Conservation (phyloP, 148 eudicot species). For the Persicaria maculosa region DNA sequence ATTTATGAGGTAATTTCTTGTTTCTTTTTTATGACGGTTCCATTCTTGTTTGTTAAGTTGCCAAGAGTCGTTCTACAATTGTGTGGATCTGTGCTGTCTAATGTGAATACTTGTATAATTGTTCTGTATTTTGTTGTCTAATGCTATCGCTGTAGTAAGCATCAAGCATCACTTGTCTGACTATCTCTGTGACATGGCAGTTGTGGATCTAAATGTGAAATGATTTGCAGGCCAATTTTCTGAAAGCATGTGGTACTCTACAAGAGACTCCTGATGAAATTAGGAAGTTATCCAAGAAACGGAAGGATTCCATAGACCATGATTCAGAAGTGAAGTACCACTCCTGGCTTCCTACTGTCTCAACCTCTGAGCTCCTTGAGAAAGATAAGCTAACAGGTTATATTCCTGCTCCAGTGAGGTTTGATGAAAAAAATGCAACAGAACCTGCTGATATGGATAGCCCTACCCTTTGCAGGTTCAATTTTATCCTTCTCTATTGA, state of each 20-base stretch:
- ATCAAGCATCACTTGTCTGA: background rate
- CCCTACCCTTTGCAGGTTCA: slow-evolving; percentile 43
- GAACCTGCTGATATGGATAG: slow-evolving; percentile 20
- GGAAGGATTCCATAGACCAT: slow-evolving; percentile 41
- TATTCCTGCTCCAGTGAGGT: slow-evolving; percentile 25
- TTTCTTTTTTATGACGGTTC: background rate
- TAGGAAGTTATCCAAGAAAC: background rate
- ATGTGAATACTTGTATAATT: background rate
- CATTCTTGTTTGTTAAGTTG: background rate
- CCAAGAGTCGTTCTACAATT: background rate
- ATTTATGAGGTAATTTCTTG: background rate
- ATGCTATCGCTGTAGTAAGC: background rate
- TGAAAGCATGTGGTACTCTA: slow-evolving; percentile 8
- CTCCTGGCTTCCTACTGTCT: slow-evolving; percentile 24
- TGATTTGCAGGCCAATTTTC: slow-evolving; percentile 2
- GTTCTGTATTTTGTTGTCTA: background rate
- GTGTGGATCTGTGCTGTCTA: background rate
- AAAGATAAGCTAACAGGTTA: slow-evolving; percentile 39
- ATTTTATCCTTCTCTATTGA: background rate
- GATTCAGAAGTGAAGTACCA: slow-evolving; percentile 14
- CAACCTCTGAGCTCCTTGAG: slow-evolving; percentile 61
- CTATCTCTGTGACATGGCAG: background rate
- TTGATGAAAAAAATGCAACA: slow-evolving; percentile 22
- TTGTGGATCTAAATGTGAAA: background rate
- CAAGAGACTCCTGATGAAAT: slow-evolving; percentile 9